Conservation (phyloP, 2,329 filamentous ascomycete genomes). For the Pseudogymnoascus sp. region DNA sequence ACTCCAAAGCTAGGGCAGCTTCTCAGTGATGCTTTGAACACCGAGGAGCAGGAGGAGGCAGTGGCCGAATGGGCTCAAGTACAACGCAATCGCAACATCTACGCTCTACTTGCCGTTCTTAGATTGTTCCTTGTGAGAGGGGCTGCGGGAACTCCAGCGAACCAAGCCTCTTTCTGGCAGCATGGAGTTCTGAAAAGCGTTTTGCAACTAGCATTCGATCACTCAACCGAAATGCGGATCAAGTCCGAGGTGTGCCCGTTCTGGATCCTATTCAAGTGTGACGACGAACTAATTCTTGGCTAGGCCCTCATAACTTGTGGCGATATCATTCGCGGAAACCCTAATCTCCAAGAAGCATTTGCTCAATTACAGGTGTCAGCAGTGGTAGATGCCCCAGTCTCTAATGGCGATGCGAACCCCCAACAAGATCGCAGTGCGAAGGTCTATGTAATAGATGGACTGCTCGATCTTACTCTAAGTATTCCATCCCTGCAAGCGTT, state of each 20-base stretch:
- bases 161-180: slow-evolving; percentile 81
- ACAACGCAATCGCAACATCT: slow-evolving; percentile 83
- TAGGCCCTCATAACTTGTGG: slow-evolving; percentile 78
- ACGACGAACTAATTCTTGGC: slow-evolving; percentile 10
- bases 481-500: slow-evolving; percentile 61
- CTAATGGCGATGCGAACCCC: slow-evolving; percentile 32
- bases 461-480: slow-evolving; percentile 75
- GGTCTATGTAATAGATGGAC: slow-evolving; percentile 87
- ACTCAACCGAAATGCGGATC: slow-evolving; percentile 65
- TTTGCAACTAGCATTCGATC: slow-evolving; percentile 74
- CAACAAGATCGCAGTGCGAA: slow-evolving; percentile 47
- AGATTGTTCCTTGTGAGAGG: slow-evolving; percentile 78
- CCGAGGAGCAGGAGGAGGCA: slow-evolving; percentile 47
- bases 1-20: slow-evolving; percentile 65
- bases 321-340: slow-evolving; percentile 78
- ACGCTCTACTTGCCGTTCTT: slow-evolving; percentile 79
- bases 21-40: slow-evolving; percentile 52
- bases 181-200: slow-evolving; percentile 73
- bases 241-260: slow-evolving; percentile 60
- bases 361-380: slow-evolving; percentile 74
- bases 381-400: slow-evolving; percentile 38
- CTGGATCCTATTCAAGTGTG: not conserved
- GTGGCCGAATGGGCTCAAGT: slow-evolving; percentile 68
- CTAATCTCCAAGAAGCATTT: slow-evolving; percentile 77
- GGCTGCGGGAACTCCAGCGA: slow-evolving; percentile 71